Conservation (phyloP, 495 filamentous ascomycete species). For the Penicillium pulvis region DNA sequence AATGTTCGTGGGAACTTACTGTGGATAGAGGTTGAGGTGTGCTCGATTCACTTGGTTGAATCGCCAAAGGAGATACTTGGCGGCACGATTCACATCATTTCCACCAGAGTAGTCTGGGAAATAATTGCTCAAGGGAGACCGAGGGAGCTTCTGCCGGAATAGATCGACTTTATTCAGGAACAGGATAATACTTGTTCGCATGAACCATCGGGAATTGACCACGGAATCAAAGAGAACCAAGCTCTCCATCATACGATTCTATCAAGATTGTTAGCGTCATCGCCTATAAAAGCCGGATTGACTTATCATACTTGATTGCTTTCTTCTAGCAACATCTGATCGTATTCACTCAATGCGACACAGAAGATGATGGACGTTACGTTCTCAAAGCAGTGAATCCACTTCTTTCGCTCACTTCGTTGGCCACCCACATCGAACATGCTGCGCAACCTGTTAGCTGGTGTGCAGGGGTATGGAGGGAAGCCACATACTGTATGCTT, state of each 20-base stretch:
- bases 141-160: conserved; percentile 89
- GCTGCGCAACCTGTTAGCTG: conserved; percentile 48
- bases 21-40: conserved; percentile 94
- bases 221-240: conserved; percentile 98
- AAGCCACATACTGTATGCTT: conserved; percentile 85
- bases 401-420: conserved; percentile 96
- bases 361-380: conserved; percentile 99
- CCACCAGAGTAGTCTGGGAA: conserved; percentile 98
- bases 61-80: conserved; percentile 96
- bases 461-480: not conserved
- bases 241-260: conserved; percentile 99
- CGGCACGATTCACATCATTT: conserved; percentile 95
- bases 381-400: conserved; percentile 99
- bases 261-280: conserved; percentile 8
- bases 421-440: conserved; percentile 99
- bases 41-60: conserved; percentile 98
- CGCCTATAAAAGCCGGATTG: not conserved
- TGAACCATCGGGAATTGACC: conserved; percentile 98
- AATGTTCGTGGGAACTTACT: conserved; percentile 61
- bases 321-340: conserved; percentile 94
- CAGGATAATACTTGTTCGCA: conserved; percentile 96
- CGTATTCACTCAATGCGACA: conserved; percentile 96
- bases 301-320: conserved; percentile 76
- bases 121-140: conserved; percentile 87
- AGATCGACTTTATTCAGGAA: conserved; percentile 99